Conservation (phyloP, 805 yeast genomes). For the Metschnikowia cerradonensis region DNA sequence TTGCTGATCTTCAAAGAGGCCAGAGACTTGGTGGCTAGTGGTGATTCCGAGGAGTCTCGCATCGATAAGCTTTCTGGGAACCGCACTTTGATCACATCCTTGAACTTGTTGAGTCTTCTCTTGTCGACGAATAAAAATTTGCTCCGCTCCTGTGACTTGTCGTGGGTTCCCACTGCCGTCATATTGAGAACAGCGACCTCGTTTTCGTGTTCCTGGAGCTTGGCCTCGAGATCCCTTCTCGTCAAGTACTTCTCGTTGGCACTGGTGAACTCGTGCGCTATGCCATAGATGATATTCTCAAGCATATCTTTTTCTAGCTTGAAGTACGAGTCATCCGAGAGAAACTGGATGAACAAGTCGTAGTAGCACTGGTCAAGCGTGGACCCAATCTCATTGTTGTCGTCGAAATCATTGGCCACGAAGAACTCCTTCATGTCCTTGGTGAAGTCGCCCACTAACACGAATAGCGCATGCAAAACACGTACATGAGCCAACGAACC, state of each 20-base stretch:
- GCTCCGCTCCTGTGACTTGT: constrained; percentile 22
- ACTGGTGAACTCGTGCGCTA: constrained; percentile 43
- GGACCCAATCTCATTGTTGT: constrained; percentile 39
- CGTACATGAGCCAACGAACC: constrained; percentile 73
- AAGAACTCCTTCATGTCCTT: constrained; percentile 63
- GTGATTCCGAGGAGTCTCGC: constrained; percentile 10
- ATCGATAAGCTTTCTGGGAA: constrained; percentile 20
- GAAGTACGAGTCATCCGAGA: constrained; percentile 66
- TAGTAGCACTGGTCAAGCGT: constrained; percentile 67
- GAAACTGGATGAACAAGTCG: constrained; percentile 70
- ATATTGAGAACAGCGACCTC: constrained; percentile 19
- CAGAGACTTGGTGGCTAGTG: constrained; percentile 14
- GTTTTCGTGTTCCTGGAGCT: constrained; percentile 33
- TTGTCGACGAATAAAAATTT: constrained; percentile 35
- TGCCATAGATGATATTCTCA: constrained; percentile 46
- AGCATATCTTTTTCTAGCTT: constrained; percentile 66
- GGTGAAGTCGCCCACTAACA: constrained; percentile 54
- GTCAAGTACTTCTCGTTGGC: constrained; percentile 34
- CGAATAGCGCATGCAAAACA: constrained; percentile 63
- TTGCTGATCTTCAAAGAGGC: constrained; percentile 36
- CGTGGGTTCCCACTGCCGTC: constrained; percentile 13
- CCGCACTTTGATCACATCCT: constrained; percentile 51
- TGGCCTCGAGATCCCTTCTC: constrained; percentile 32
- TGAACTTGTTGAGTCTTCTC: constrained; percentile 49
- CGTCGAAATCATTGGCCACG: constrained; percentile 42